Conservation (phyloP, 2,329 filamentous ascomycete species). For the Claviceps sp. region DNA sequence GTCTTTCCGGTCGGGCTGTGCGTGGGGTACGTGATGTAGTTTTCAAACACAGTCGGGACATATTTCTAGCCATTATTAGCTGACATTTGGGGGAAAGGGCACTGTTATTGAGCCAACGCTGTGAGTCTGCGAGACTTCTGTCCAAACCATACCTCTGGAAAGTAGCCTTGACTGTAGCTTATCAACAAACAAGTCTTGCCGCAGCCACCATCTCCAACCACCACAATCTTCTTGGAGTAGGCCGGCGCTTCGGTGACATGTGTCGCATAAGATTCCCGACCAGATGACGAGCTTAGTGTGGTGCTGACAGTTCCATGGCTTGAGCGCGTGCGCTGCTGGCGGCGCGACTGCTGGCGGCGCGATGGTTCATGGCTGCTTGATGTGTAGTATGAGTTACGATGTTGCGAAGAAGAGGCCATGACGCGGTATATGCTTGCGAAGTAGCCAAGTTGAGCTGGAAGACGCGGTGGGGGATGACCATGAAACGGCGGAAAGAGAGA, state of each 20-base stretch:
- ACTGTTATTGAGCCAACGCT: too few species aligned
- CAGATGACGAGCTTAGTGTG: constrained; percentile 60
- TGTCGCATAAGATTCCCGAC: constrained; percentile 66
- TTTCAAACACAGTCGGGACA: constrained; percentile 96
- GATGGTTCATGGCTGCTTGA: constrained; percentile 22
- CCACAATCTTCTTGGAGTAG: constrained; percentile 98
- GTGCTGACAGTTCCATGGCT: constrained; percentile 89
- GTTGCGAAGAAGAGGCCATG: constrained; percentile 38
- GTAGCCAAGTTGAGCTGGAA: neutral
- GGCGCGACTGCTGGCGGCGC: constrained; percentile 30
- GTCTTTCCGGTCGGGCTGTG: constrained; percentile 83
- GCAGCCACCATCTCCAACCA: constrained; percentile 94
- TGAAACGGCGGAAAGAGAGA: neutral
- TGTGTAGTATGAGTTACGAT: constrained; percentile 41
- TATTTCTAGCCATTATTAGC: constrained; percentile 65
- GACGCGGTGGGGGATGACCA: neutral
- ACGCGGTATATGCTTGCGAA: constrained; percentile 5
- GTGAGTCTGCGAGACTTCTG: too few species aligned
- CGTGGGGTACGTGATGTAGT: constrained; percentile 96
- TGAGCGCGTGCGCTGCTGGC: constrained; percentile 47
- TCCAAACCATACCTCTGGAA: constrained; percentile 69
- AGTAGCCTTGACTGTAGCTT: constrained; percentile 97
- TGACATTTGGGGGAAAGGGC: neutral
- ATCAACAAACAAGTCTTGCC: constrained; percentile 98
- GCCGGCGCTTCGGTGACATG: constrained; percentile 80